Evolutionary conservation across 306 rosid genomes (phyloP), one percentile per base, ranked within the genome.

Genomic region (Cucurbita argyrosperma): DNA sequence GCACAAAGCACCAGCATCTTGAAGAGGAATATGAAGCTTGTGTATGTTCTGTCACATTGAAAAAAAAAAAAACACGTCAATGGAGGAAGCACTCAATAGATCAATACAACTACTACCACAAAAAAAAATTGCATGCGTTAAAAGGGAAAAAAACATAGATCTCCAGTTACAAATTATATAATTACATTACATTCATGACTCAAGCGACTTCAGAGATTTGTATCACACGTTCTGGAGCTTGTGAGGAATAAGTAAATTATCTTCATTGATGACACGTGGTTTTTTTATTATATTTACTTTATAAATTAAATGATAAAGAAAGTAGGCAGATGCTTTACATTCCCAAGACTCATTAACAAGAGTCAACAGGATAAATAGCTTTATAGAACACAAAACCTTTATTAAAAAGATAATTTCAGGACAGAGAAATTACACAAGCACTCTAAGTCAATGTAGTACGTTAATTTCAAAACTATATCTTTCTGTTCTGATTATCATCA

Each of bases 41-140:
- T 93, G 92, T 81, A 90, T 83, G 87, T 93, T 90, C 98, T 93
- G 92, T 76, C 78, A 84, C 70, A 80, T 67, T 67, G 37, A 23
- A 67, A 19, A 10, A 26, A 26, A 26, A 23, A 45, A 12, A 61
- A 66, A 8, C 16, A 66, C 52, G 19, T 45, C 53, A 66, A 66
- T 19, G 35, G 70, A 66, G 9, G 53, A 43, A 53, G 75, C 72
- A 76, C 78, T 52, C 1, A 71, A 58, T 52, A 14, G 30, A 66
- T 59, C 58, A 75, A 57, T 39, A 83, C 74, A 57, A 30, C 35
- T 30, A 30, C 35, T 30, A 30, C 35, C 35, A 30, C 35, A 30
- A 0, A 77, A 73, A 77, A 73, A 79, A 26, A 46, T 1, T 77
- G 71, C 42, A 55, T 37, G 52, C 47, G 47, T 42, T 64, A 54